Percentiles rank a stretch among this genome's conserved stretches.
Conservation (phyloP, 78 protist genomes). For the Dictyostelium citrinum region DNA sequence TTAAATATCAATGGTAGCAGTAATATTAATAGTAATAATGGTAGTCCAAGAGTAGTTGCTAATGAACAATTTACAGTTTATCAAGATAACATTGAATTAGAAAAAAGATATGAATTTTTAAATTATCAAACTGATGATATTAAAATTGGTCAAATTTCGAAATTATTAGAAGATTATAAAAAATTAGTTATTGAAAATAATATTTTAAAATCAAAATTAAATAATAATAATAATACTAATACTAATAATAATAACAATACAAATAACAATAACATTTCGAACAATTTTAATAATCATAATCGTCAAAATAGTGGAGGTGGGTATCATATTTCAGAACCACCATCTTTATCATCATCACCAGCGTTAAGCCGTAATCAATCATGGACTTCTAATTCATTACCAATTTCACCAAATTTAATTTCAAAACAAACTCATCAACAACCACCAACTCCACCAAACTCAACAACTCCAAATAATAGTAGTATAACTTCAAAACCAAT, state of each 20-base stretch:
- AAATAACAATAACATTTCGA: not conserved
- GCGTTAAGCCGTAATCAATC: constrained; percentile 30
- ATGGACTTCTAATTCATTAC: not conserved
- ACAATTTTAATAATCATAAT: not conserved
- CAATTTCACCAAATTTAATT: not conserved
- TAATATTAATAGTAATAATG: not conserved
- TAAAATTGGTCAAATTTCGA: constrained; percentile 61
- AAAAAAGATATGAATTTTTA: constrained; percentile 52
- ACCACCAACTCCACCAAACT: not conserved
- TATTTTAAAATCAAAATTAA: constrained; percentile 47
- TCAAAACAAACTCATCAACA: not conserved
- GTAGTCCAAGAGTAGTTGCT: not conserved
- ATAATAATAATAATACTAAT: not conserved
- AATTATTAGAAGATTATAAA: constrained; percentile 59
- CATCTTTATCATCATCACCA: constrained; percentile 65
- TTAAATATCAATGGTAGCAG: not conserved
- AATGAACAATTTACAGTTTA: not conserved
- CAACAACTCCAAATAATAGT: not conserved
- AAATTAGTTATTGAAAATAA: constrained; percentile 53
- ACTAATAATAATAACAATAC: not conserved
- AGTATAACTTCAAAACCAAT: not conserved
- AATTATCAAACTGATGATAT: constrained; percentile 54
- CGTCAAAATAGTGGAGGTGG: not conserved
- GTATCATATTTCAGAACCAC: constrained; percentile 23
- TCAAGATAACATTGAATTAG: not conserved